These are phyloP conservation scores for Penicillium expansum DNA, from an alignment of 2,329 filamentous ascomycete species.

Conservation along the genomic window DNA sequence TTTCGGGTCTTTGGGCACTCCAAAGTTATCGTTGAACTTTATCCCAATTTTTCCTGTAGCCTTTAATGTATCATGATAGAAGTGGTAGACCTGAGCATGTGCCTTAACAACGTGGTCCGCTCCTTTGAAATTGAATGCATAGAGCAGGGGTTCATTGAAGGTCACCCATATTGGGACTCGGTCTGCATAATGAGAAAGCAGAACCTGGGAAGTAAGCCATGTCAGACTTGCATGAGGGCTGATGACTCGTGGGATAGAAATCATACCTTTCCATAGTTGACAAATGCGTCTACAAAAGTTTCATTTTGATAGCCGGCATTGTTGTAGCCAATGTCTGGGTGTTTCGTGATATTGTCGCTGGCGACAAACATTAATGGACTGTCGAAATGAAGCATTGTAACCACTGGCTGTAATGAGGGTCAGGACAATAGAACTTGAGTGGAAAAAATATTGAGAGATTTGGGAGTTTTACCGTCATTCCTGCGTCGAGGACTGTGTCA, in stretches of 20 bases:
- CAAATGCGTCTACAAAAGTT: slow-evolving; percentile 42
- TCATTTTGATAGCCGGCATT: slow-evolving; percentile 37
- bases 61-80: slow-evolving; percentile 43
- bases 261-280: slow-evolving; percentile 38
- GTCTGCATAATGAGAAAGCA: slow-evolving; percentile 40
- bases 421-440: neutral
- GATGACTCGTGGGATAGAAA: no score
- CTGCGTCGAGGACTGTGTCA: slow-evolving; percentile 42
- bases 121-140: slow-evolving; percentile 46
- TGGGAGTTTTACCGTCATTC: slow-evolving; percentile 29
- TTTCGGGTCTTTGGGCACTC: slow-evolving; percentile 44
- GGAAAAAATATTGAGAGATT: neutral
- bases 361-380: slow-evolving; percentile 27
- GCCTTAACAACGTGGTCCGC: slow-evolving; percentile 52
- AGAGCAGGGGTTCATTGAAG: slow-evolving; percentile 42
- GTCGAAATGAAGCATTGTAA: slow-evolving; percentile 43
- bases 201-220: slow-evolving; percentile 14
- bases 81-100: slow-evolving; percentile 35
- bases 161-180: slow-evolving; percentile 44
- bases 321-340: slow-evolving; percentile 26
- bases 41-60: slow-evolving; percentile 44
- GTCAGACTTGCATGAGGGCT: neutral
- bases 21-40: slow-evolving; percentile 53
- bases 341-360: slow-evolving; percentile 16
- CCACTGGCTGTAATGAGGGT: slow-evolving; percentile 32